Percentiles rank a stretch among this genome's conserved stretches.
Conservation (phyloP, 495 filamentous ascomycete species). For the Immersiella caudata region DNA sequence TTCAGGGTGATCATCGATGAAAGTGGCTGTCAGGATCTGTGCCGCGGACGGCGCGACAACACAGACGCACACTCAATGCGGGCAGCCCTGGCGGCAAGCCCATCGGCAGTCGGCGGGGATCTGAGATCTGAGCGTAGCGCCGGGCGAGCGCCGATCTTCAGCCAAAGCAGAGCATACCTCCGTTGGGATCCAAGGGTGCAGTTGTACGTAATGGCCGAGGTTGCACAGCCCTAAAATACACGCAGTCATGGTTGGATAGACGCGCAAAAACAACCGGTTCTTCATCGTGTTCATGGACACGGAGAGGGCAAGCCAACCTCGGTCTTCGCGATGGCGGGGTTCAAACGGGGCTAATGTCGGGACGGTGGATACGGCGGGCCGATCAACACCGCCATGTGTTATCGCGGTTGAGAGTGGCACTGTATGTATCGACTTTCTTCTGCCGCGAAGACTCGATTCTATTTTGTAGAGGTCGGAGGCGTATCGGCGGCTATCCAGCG, state of each 20-base stretch:
- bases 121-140: neutral
- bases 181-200: no score
- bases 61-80: conserved; percentile 12
- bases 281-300: neutral
- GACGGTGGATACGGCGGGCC: neutral
- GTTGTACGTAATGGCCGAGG: neutral
- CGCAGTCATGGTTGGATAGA: no score
- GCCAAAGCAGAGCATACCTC: neutral
- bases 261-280: neutral
- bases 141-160: neutral
- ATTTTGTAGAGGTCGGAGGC: neutral
- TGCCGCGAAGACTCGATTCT: neutral
- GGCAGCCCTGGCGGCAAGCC: neutral
- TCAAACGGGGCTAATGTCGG: neutral
- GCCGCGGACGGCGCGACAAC: conserved; percentile 10
- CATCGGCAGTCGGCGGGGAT: conserved; percentile 1
- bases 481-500: neutral
- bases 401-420: neutral
- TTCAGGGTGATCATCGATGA: neutral
- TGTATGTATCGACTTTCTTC: neutral
- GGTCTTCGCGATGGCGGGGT: neutral
- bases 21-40: neutral
- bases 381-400: neutral
- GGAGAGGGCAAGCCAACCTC: neutral
- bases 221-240: neutral